Base-by-base conservation (phyloP, 495 filamentous ascomycete genomes). In the Melanomma pulvis-pyrius region DNA sequence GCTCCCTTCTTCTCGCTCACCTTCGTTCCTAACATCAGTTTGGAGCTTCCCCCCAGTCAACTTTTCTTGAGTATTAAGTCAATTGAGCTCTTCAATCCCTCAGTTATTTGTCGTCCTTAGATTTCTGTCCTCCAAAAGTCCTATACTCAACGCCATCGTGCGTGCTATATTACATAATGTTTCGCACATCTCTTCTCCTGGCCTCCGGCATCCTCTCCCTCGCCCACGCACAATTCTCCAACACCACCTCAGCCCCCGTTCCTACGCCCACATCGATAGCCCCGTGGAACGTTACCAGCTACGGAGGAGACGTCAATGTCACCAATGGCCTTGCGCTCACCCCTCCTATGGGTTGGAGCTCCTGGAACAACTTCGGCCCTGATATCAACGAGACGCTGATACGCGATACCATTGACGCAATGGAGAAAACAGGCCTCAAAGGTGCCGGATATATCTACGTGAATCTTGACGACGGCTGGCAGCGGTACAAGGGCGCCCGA, bases 271-370 rank as follows among this genome's bases (percentile, higher is more conserved):
- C 65, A 21, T 4, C 56, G 24, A 32, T 41, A 28, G 41, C 60
- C 2, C 39, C 59, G 21, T 68, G 65, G 65, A 68, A 68, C 28
- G 54, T 59, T 15, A 68, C 65, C n/a, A 32, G 22, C 47, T 46
- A n/a, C 13, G 60, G 59, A n/a, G 59, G 65, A 19, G 26, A 44
- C 28, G 54, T 68, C 19, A 63, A 63, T 32, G 54, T 68, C n/a
- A 68, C 65, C 17, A 68, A 68, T 29, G 24, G 34, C 30, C 65
- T 68, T 36, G 59, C 65, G 7, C 46, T 53, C 19, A 68, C 65
- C 24, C 65, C 65, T 8, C 65, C 65, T 1, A 68, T 68, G 65
- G 65, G 65, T 28, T 68, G 65, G 65, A 58, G 52, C 52, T 61
- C 59, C 0, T 68, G 65, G 65, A 68, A 68, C 30, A 59, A 68